These are phyloP conservation scores for Santalum album DNA, from an alignment of 164 flowering plant genomes.

Conservation along the genomic window DNA sequence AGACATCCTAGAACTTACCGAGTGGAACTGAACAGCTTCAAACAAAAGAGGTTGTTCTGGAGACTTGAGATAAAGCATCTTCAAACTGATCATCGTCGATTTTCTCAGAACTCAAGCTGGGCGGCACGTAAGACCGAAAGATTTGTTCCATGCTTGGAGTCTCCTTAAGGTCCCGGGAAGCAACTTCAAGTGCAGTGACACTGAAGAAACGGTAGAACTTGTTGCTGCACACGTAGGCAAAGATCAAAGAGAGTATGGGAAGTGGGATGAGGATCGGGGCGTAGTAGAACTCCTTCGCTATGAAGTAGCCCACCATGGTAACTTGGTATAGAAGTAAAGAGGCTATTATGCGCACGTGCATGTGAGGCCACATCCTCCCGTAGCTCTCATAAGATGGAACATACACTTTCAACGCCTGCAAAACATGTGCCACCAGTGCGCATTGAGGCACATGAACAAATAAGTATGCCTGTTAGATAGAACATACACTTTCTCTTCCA, in stretches of 20 bases:
- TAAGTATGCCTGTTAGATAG: no score
- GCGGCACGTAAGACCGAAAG: conserved; percentile 57
- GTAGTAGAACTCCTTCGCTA: conserved; percentile 36
- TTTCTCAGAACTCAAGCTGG: conserved; percentile 63
- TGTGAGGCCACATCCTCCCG: conserved; percentile 97
- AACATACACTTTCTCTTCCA: no score
- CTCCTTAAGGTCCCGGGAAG: conserved; percentile 35
- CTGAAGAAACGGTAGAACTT: conserved; percentile 60
- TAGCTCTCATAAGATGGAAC: conserved; percentile 87
- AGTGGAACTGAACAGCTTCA: conserved; percentile 7
- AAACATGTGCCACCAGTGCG: neutral
- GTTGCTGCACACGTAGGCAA: conserved; percentile 39
- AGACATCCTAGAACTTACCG: no score
- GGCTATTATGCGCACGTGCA: conserved; percentile 55
- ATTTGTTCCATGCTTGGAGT: conserved; percentile 54
- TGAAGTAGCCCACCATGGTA: conserved; percentile 73
- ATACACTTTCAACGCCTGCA: conserved; percentile 82
- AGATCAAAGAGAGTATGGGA: conserved; percentile 43
- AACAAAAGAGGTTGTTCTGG: conserved; percentile 15
- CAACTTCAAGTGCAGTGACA: conserved; percentile 60
- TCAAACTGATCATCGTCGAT: conserved; percentile 46
- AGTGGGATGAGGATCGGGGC: conserved; percentile 51
- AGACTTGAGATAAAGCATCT: conserved; percentile 33
- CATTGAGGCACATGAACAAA: no score
- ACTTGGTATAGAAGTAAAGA: conserved; percentile 62